Evolutionary conservation across 257 asterid species (phyloP), one percentile per base, ranked within the genome.

Genomic region (Ehretia macrophylla): DNA sequence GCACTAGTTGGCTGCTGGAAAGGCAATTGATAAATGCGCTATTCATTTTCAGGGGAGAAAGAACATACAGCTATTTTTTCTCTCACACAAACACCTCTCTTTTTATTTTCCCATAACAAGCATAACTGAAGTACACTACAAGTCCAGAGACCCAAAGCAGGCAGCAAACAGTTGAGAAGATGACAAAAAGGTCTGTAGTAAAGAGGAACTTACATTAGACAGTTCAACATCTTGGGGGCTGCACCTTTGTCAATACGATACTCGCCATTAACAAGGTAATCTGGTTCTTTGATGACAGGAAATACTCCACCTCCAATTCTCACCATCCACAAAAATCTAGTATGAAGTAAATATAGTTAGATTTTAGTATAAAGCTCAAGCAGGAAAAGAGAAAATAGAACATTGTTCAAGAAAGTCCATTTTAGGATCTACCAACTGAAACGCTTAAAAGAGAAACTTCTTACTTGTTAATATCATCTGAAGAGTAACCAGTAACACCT

Each of bases 311-410:
- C 99, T 59, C 99, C 99, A 66, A 93, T 93, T 75, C 99, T 81
- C 64, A 93, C 99, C 99, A 93, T 93, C 99, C 99, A 93, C 80
- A 93, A 79, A 75, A 93, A 92, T 71, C 98, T 91, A 81, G 48
- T 17, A 71, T 32, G 14, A 73, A 61, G 66, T 17, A 56, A 59
- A 56, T 69, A 58, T 48, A 21, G 54, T 62, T 55, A 79, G 69
- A 40, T 62, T 37, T 49, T 52, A 56, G 64, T 10, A 27, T 32
- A 50, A 63, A n/a, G 13, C 20, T 21, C 14, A 20, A 51, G 12
- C 23, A 55, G 20, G 22, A 54, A 63, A 50, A 49, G 58, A 32
- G 20, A 5, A 14, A 20, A 12, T 14, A 37, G 8, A n/a, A n/a
- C n/a, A n/a, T n/a, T n/a, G n/a, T n/a, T n/a, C n/a, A n/a, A n/a